Evolutionary conservation across 208 protist species (phyloP).

Genomic region (Crithidia brevicula): DNA sequence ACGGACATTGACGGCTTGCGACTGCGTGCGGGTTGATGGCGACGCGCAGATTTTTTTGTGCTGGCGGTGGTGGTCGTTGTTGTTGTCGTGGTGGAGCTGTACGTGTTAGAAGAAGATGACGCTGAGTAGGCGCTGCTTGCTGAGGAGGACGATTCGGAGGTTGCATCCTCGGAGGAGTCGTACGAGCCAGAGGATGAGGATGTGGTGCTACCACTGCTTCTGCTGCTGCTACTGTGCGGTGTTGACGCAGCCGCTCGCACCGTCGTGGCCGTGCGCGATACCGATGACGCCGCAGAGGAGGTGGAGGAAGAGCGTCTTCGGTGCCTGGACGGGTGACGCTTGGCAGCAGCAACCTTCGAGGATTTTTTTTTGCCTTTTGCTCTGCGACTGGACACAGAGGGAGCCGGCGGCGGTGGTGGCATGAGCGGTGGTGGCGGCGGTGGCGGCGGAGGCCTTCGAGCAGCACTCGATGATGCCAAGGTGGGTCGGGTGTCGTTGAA

Average conservation of each 20-base stretch:
- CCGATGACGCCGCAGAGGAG: no score
- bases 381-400: neutral
- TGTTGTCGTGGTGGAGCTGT: constrained; percentile 24
- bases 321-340: neutral
- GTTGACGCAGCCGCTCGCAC: neutral
- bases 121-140: constrained; percentile 2
- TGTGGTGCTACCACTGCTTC: constrained; percentile 3
- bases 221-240: constrained; percentile 7
- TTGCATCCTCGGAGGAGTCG: constrained; percentile 5
- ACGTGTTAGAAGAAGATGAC: neutral
- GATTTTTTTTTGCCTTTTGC: neutral
- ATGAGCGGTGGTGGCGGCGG: constrained; percentile 22
- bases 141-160: neutral
- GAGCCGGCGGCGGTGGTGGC: constrained; percentile 10
- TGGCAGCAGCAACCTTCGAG: neutral
- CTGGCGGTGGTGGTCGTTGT: neutral
- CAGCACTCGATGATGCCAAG: neutral
- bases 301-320: constrained; percentile 5
- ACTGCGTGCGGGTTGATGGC: no score
- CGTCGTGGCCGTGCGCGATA: constrained; percentile 1
- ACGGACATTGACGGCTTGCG: neutral
- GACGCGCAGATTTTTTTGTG: no score
- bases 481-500: constrained; percentile 16
- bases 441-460: neutral
- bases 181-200: constrained; percentile 2